Percentiles rank a stretch among this genome's conserved stretches.
phyloP scores from a whole-genome alignment of 305 asterid genomes.

The Fraxinus velutina region DNA sequence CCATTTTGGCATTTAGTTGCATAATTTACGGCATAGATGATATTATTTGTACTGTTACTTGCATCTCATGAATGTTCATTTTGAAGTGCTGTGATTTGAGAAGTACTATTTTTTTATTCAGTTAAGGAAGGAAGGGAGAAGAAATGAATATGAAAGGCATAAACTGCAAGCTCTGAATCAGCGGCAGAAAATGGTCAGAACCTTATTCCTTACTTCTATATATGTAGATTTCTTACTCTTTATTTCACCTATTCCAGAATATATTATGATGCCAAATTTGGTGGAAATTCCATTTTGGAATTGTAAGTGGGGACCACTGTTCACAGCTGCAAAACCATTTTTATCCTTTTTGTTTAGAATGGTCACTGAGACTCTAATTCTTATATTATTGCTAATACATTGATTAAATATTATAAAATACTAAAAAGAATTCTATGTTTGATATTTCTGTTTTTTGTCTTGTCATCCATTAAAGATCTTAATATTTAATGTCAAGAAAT shows the following conservation, averaged over 20 bases:
- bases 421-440: not conserved
- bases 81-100: not conserved
- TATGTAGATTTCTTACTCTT: not conserved
- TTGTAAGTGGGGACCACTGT: not conserved
- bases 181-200: conserved; percentile 90
- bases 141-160: conserved; percentile 95
- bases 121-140: conserved; percentile 97
- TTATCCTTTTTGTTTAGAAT: not conserved
- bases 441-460: not conserved
- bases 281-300: conserved; percentile 2
- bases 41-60: not conserved
- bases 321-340: not conserved
- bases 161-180: conserved; percentile 94
- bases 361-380: not conserved
- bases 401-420: not conserved
- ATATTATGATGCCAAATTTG: not conserved
- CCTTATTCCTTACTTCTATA: conserved; percentile 5
- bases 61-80: conserved; percentile 11
- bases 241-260: not conserved
- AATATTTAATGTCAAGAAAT: not conserved
- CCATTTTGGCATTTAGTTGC: not conserved
- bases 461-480: not conserved
- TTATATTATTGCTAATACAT: not conserved
- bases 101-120: conserved; percentile 28
- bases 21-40: not conserved